Conservation (phyloP, 2,329 filamentous ascomycete genomes). For the Penicillium concentricum region DNA sequence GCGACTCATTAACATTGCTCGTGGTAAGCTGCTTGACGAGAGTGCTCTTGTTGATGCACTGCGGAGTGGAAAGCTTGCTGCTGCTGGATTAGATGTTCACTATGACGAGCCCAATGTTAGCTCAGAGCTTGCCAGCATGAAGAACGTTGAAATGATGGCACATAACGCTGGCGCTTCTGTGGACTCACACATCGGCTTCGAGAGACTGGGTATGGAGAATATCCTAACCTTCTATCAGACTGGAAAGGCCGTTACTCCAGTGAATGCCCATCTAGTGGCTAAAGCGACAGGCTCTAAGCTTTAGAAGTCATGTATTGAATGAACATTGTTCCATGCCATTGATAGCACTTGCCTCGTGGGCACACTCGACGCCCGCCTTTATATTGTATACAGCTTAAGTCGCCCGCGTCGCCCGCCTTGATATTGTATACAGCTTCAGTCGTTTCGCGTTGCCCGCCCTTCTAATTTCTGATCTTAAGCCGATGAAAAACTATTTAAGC, state of each 20-base stretch:
- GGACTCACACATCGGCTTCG: constrained; percentile 52
- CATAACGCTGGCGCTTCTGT: constrained; percentile 53
- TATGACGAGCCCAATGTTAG: constrained; percentile 54
- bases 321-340: neutral
- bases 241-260: constrained; percentile 50
- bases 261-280: constrained; percentile 58
- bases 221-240: constrained; percentile 34
- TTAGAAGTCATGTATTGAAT: neutral
- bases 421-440: neutral
- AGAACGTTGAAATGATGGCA: constrained; percentile 47
- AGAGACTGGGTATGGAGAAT: constrained; percentile 50
- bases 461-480: too few species aligned
- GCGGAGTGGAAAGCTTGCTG: constrained; percentile 46
- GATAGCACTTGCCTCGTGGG: too few species aligned
- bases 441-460: too few species aligned
- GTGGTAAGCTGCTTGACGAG: constrained; percentile 53
- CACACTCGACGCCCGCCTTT: neutral
- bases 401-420: too few species aligned
- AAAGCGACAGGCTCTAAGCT: constrained; percentile 14
- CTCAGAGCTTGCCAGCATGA: constrained; percentile 37
- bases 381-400: neutral
- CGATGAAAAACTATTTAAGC: neutral
- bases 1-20: constrained; percentile 53
- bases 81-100: constrained; percentile 56
- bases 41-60: constrained; percentile 49